Conservation (phyloP, 2,329 filamentous ascomycete species). For the Didymosphaeria variabile region DNA sequence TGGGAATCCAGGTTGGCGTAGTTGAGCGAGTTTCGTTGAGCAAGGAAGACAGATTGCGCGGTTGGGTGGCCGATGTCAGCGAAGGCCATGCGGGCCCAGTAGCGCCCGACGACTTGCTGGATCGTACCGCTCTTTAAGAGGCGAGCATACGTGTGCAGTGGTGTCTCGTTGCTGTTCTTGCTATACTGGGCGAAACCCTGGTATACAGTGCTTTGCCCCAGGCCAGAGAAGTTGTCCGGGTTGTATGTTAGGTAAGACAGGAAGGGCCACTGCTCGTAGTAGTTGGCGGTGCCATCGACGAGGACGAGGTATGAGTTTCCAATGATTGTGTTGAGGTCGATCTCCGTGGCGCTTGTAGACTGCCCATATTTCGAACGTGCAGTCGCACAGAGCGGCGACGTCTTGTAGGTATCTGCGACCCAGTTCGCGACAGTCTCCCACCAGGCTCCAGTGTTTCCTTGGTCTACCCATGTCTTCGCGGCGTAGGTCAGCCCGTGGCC, state of each 20-base stretch:
- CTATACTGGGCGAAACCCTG: slow-evolving; percentile 53
- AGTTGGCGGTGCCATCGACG: slow-evolving; percentile 59
- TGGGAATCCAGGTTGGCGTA: slow-evolving; percentile 54
- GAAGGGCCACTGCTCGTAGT: slow-evolving; percentile 63
- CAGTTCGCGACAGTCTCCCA: slow-evolving; percentile 63
- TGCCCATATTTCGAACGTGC: slow-evolving; percentile 50
- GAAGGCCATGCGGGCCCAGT: slow-evolving; percentile 64
- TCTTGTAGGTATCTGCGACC: slow-evolving; percentile 60
- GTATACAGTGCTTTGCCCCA: slow-evolving; percentile 28
- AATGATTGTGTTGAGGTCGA: slow-evolving; percentile 56
- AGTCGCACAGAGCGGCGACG: slow-evolving; percentile 53
- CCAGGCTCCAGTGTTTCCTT: slow-evolving; percentile 59
- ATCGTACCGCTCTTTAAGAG: slow-evolving; percentile 47
- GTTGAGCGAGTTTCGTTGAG: slow-evolving; percentile 48
- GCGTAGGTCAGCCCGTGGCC: slow-evolving; percentile 60
- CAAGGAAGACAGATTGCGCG: slow-evolving; percentile 52
- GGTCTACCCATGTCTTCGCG: slow-evolving; percentile 46
- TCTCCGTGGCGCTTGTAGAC: slow-evolving; percentile 48
- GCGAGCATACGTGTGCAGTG: slow-evolving; percentile 58
- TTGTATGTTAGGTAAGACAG: slow-evolving; percentile 60
- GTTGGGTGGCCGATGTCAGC: slow-evolving; percentile 59
- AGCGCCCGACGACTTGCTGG: slow-evolving; percentile 56
- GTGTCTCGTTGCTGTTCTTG: slow-evolving; percentile 59
- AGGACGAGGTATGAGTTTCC: slow-evolving; percentile 59
- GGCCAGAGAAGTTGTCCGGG: slow-evolving; percentile 51